A percentile compares a stretch with the other conserved stretches of the same genome.
Evolutionary conservation across 495 filamentous ascomycete genomes (phyloP).

Genomic region (Penicillium mononematosum): DNA sequence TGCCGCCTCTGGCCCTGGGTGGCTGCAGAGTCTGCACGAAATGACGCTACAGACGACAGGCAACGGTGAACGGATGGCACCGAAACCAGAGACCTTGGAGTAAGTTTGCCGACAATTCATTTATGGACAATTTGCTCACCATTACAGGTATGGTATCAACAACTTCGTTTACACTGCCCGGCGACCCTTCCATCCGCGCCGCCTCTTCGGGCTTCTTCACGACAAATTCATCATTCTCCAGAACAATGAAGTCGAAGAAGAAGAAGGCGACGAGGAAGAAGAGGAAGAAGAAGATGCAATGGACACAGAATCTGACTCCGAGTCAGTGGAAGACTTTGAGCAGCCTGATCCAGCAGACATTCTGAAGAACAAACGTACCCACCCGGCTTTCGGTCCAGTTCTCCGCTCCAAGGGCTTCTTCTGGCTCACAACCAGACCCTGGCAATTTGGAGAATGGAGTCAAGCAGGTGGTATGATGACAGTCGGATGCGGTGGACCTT

Average conservation of each 20-base stretch:
- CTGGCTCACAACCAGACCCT: slow-evolving; percentile 47
- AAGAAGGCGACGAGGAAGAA: slow-evolving; percentile 34
- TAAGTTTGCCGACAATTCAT: slow-evolving; percentile 23
- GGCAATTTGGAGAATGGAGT: slow-evolving; percentile 57
- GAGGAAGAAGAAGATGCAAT: slow-evolving; percentile 40
- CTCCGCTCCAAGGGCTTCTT: slow-evolving; percentile 51
- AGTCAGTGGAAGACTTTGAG: slow-evolving; percentile 38
- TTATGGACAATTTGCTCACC: background rate
- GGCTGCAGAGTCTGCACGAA: slow-evolving; percentile 51
- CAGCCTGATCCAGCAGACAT: slow-evolving; percentile 38
- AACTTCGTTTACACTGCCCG: slow-evolving; percentile 56
- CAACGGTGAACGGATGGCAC: slow-evolving; percentile 46
- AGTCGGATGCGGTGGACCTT: slow-evolving; percentile 50
- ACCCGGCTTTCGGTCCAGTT: slow-evolving; percentile 41
- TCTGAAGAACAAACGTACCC: slow-evolving; percentile 43
- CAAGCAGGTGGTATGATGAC: slow-evolving; percentile 61
- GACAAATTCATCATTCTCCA: slow-evolving; percentile 56
- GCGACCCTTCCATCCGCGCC: slow-evolving; percentile 52
- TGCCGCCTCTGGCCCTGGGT: slow-evolving; percentile 46
- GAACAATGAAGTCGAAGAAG: slow-evolving; percentile 40
- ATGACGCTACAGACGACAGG: slow-evolving; percentile 46
- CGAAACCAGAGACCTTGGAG: slow-evolving; percentile 58
- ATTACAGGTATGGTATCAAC: slow-evolving; percentile 48
- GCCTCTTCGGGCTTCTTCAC: slow-evolving; percentile 50
- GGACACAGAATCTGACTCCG: slow-evolving; percentile 37